These are phyloP conservation scores for Parietaria judaica DNA, from an alignment of 306 rosid genomes.

Conservation along the genomic window DNA sequence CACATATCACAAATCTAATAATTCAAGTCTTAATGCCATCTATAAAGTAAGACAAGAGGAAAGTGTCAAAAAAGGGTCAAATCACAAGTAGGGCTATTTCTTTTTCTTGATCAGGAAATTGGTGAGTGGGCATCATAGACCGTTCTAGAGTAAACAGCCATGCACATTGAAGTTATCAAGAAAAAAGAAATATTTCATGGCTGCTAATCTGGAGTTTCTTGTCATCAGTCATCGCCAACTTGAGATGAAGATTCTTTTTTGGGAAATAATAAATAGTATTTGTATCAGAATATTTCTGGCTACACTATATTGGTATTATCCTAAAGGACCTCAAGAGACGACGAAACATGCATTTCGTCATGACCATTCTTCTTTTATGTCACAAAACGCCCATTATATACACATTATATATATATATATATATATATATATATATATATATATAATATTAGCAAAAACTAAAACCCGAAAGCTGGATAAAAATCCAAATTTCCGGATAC, in stretches of 20 bases:
- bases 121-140: background rate
- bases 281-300: background rate
- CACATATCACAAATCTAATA: slow-evolving; percentile 5
- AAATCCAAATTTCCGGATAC: no score
- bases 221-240: slow-evolving; percentile 41
- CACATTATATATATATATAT: no score
- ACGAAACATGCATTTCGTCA: background rate
- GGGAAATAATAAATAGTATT: background rate
- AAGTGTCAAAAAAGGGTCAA: slow-evolving; percentile 22
- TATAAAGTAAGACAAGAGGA: slow-evolving; percentile 1
- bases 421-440: no score
- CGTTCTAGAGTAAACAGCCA: background rate
- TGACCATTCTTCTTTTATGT: background rate
- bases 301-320: background rate
- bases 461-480: no score
- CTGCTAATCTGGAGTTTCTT: slow-evolving; percentile 19
- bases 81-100: slow-evolving; percentile 10
- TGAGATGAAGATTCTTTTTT: slow-evolving; percentile 15
- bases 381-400: no score
- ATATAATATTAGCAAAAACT: no score
- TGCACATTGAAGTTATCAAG: slow-evolving; percentile 11
- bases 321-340: background rate
- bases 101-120: background rate
- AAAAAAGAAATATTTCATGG: background rate
- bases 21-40: background rate